Conservation (phyloP, 768 basidiomycete genomes). For the Leccinum imitatum region DNA sequence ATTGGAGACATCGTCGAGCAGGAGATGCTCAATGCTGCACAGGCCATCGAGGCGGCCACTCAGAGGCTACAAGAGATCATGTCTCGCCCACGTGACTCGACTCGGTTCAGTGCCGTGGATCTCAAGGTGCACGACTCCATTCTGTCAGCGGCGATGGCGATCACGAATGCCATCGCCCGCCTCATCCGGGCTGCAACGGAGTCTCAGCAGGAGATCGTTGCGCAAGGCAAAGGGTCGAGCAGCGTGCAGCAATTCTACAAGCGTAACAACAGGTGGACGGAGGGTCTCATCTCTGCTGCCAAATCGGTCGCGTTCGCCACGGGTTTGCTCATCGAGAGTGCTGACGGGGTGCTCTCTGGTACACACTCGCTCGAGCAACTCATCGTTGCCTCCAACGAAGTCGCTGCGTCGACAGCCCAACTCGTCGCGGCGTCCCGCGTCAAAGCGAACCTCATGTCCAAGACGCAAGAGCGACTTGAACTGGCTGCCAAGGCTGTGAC, state of each 20-base stretch:
- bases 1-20: conserved; percentile 95
- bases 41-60: conserved; percentile 92
- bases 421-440: conserved; percentile 98
- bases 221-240: conserved; percentile 90
- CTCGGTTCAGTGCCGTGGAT: conserved; percentile 88
- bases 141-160: conserved; percentile 88
- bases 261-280: conserved; percentile 99
- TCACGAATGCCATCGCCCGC: conserved; percentile 91
- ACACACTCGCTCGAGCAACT: conserved; percentile 98
- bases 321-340: conserved; percentile 91
- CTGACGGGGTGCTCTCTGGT: conserved; percentile 95
- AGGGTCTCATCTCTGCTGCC: conserved; percentile 96
- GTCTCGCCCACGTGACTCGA: conserved; percentile 82
- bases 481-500: conserved; percentile 97
- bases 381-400: conserved; percentile 99
- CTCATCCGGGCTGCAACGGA: conserved; percentile 97
- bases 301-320: conserved; percentile 98
- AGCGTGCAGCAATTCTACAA: conserved; percentile 98
- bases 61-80: conserved; percentile 89
- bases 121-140: conserved; percentile 98
- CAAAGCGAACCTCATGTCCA: conserved; percentile 97
- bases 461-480: conserved; percentile 96
- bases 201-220: conserved; percentile 97
- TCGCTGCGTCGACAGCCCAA: conserved; percentile 95
- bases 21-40: conserved; percentile 92